phyloP scores from a whole-genome alignment of 345 rosid species.

The Eutrema yunnanense region DNA sequence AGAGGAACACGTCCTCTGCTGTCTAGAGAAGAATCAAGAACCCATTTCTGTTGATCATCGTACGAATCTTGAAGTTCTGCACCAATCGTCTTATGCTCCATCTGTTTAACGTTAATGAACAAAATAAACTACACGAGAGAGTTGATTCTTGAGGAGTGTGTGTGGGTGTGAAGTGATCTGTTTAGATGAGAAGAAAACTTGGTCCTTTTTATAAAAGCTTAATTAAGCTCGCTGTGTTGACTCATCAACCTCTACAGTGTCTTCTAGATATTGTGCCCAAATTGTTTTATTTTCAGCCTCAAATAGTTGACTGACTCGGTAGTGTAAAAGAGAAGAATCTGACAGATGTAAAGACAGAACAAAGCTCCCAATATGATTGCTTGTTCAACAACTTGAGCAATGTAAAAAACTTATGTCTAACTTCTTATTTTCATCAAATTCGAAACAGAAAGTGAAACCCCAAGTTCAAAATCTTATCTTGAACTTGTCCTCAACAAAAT shows the following conservation, averaged over 20 bases:
- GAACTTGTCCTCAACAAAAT: not conserved
- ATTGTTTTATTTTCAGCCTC: slow-evolving; percentile 3
- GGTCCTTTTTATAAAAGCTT: slow-evolving; percentile 15
- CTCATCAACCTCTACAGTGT: slow-evolving; percentile 1
- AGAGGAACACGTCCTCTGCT: slow-evolving; percentile 45
- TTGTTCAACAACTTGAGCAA: not conserved
- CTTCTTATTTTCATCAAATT: not conserved
- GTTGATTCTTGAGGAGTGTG: not conserved
- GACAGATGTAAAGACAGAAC: not conserved
- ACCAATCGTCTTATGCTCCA: slow-evolving; percentile 5
- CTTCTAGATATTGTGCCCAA: slow-evolving; percentile 2
- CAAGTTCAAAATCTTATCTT: not conserved
- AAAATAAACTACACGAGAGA: not conserved
- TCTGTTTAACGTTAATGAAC: not conserved
- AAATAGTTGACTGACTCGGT: not conserved
- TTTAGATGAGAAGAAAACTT: slow-evolving; percentile 7
- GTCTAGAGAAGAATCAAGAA: slow-evolving; percentile 61
- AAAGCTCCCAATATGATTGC: not conserved
- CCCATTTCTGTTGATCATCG: slow-evolving; percentile 50
- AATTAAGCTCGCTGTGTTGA: not conserved
- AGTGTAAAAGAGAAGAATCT: too few relatives aligned
- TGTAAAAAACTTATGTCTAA: not conserved
- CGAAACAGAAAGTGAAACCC: not conserved
- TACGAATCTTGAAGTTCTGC: slow-evolving; percentile 5
- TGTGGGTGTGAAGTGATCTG: slow-evolving; percentile 1